Evolutionary conservation across 1,284 basidiomycete species (phyloP).

Genomic region (Ceratorhiza oryzae-sativae): DNA sequence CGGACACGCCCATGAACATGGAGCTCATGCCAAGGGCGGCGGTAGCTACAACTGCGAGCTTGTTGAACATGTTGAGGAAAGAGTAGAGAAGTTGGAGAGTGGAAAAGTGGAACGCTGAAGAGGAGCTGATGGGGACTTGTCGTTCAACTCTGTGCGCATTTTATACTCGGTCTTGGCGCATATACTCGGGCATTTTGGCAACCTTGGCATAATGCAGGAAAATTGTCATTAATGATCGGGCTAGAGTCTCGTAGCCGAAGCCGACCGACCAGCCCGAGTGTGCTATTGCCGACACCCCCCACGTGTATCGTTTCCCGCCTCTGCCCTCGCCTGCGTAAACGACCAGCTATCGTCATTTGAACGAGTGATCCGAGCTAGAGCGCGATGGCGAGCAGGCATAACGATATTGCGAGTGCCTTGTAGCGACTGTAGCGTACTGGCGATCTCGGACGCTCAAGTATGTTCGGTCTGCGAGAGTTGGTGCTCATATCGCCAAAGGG

Average conservation of each 20-base stretch:
- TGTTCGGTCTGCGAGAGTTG: neutral
- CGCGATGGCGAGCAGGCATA: neutral
- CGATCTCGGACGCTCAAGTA: neutral
- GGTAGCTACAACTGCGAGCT: neutral
- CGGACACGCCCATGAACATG: constrained; percentile 9
- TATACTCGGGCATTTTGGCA: neutral
- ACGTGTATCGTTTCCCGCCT: neutral
- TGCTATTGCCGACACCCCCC: constrained; percentile 2
- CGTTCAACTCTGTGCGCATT: neutral
- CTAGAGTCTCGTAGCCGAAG: constrained; percentile 2
- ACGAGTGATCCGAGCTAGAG: neutral
- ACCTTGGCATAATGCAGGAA: neutral
- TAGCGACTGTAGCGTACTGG: neutral
- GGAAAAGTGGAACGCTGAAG: neutral
- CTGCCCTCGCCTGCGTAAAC: neutral
- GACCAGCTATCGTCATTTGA: neutral
- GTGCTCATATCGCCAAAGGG: neutral
- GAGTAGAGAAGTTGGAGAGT: neutral
- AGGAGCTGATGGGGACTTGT: neutral
- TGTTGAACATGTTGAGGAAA: constrained; percentile 21
- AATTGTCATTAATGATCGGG: neutral
- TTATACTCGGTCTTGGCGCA: neutral
- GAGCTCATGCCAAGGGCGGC: constrained; percentile 17
- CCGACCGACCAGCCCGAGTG: neutral
- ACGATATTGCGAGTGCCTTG: neutral